These are phyloP conservation scores for Bruguiera gymnorhiza DNA, from an alignment of 345 rosid species.

Conservation along the genomic window DNA sequence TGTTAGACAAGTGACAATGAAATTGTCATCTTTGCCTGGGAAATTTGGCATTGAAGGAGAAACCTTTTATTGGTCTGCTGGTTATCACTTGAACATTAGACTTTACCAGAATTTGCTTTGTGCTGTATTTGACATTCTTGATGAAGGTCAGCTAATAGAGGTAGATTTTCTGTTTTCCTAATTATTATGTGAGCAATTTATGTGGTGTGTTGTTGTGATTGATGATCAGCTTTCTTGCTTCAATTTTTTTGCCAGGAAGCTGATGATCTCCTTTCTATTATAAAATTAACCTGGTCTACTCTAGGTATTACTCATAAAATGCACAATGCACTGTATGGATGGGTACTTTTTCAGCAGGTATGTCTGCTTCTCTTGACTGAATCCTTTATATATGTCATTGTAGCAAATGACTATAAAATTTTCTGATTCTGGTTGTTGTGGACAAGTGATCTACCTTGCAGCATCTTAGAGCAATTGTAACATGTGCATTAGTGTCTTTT, in stretches of 20 bases:
- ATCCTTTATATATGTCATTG: not conserved
- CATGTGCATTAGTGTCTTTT: too few species aligned
- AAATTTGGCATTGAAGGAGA: slow-evolving; percentile 62
- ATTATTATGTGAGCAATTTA: slow-evolving; percentile 7
- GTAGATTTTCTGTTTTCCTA: slow-evolving; percentile 36
- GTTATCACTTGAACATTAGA: slow-evolving; percentile 72
- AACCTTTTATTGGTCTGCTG: slow-evolving; percentile 75
- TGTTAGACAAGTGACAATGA: slow-evolving; percentile 56
- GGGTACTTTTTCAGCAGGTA: slow-evolving; percentile 92
- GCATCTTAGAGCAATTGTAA: too few species aligned
- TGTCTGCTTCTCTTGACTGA: not conserved
- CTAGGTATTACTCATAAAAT: slow-evolving; percentile 83
- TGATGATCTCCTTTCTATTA: slow-evolving; percentile 48
- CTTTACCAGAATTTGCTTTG: slow-evolving; percentile 73
- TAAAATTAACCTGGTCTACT: slow-evolving; percentile 76
- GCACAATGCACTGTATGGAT: slow-evolving; percentile 75
- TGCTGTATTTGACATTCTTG: slow-evolving; percentile 83
- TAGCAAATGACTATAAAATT: too few species aligned
- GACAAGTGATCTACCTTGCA: too few species aligned
- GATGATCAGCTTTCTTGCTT: slow-evolving; percentile 21
- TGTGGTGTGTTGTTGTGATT: slow-evolving; percentile 5
- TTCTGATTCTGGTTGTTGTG: too few species aligned
- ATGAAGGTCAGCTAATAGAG: slow-evolving; percentile 90
- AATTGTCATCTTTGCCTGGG: slow-evolving; percentile 60
- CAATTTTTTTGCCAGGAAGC: slow-evolving; percentile 53